These are phyloP conservation scores for Xerocomellus dryophilus DNA, from an alignment of 768 basidiomycete species.

Conservation along the genomic window DNA sequence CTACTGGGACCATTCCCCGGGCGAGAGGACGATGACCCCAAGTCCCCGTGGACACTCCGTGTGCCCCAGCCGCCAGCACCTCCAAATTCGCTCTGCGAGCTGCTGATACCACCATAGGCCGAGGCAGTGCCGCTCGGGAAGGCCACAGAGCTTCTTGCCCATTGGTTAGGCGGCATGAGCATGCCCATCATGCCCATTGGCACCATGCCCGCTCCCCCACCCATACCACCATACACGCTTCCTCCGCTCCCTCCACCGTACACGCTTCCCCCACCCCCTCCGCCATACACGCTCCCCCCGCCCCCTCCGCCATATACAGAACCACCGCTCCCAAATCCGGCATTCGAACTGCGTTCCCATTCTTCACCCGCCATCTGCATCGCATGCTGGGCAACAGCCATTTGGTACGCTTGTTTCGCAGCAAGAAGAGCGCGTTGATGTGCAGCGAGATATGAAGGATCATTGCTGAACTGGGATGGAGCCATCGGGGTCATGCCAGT, in stretches of 20 bases:
- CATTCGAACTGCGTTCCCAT: slow-evolving; percentile 77
- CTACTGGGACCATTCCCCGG: slow-evolving; percentile 9
- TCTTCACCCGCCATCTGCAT: slow-evolving; percentile 87
- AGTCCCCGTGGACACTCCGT: slow-evolving; percentile 71
- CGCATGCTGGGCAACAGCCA: slow-evolving; percentile 87
- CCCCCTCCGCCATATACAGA: slow-evolving; percentile 37
- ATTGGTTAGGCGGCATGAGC: slow-evolving; percentile 37
- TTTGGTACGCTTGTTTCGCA: slow-evolving; percentile 88
- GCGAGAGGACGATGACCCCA: slow-evolving; percentile 40
- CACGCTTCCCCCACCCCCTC: slow-evolving; percentile 32
- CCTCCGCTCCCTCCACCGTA: slow-evolving; percentile 33
- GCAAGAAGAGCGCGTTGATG: slow-evolving; percentile 86
- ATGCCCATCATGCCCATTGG: slow-evolving; percentile 43
- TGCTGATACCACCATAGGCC: slow-evolving; percentile 53
- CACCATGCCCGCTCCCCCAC: slow-evolving; percentile 32
- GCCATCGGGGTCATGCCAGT: slow-evolving; percentile 35
- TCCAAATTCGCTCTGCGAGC: slow-evolving; percentile 65
- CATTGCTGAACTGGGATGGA: slow-evolving; percentile 41
- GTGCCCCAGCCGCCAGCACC: slow-evolving; percentile 50
- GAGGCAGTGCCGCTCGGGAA: slow-evolving; percentile 49
- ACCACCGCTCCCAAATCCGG: slow-evolving; percentile 40
- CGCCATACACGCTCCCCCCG: slow-evolving; percentile 49
- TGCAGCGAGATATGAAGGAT: slow-evolving; percentile 62
- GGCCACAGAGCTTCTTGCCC: slow-evolving; percentile 46
- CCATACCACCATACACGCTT: slow-evolving; percentile 46